Base-by-base conservation (phyloP, 495 filamentous ascomycete genomes). In the Paragyromitra xinjiangensis region DNA sequence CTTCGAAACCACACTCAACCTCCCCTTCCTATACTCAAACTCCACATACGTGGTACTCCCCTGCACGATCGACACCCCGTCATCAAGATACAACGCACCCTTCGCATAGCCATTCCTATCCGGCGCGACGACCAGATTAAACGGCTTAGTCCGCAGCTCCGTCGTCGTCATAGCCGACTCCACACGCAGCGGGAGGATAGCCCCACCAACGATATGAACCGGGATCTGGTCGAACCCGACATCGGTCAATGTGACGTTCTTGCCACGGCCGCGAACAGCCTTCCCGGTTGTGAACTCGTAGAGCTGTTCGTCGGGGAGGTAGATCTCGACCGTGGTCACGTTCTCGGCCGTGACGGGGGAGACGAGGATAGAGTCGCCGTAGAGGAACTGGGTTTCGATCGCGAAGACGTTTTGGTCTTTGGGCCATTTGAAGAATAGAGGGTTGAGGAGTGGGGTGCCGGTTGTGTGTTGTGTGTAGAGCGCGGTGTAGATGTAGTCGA, bases 401-500 rank as follows among this genome's bases (percentile, higher is more conserved):
- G 84, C 75, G 66, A 87, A 89, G 3, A 90, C 89, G 61, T 89
- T 87, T 53, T 84, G 74, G 81, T 94, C 93, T 16, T 86, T 79
- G 3, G 92, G 93, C 83, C 93, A 95, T 12, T 87, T 80, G 83
- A 89, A 94, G 82, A 90, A 94, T 62, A 95, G 74, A 0, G 92
- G 92, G 82, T 86, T 88, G 24, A 81, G 34, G 19, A 94, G 77
- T 1, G 93, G 92, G n/a, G 88, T 88, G 69, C 93, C 93, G 74
- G 89, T 89, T n/a, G 85, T 74, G 40, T 87, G 86, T 82, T 94
- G 92, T 42, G 82, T 81, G 80, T 91, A 85, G 79, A 94, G 83
- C 0, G 90, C 89, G 0, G 93, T 94, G 87, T 95, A 95, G 63
- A 94, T 87, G 84, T 95, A 95, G 83, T 94, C 92, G 14, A 95